Evolutionary conservation across 2,329 filamentous ascomycete genomes (phyloP).

Genomic region (Diaporthe eres): DNA sequence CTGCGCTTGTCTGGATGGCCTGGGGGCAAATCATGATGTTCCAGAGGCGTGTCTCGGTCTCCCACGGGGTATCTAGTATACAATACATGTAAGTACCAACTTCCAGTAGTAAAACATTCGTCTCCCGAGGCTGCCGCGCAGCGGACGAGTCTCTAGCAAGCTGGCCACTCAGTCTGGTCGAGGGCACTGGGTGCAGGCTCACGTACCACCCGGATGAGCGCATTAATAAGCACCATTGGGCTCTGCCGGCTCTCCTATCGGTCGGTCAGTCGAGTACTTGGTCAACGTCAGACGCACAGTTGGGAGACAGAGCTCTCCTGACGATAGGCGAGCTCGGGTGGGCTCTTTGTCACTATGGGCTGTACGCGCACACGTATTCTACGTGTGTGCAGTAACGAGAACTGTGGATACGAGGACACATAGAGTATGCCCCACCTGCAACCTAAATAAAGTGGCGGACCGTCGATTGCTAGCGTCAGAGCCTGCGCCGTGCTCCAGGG

Average conservation of each 20-base stretch:
- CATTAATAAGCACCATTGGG: background rate
- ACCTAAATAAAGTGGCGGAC: conserved; percentile 26
- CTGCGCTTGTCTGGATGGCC: background rate
- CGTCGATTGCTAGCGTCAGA: conserved; percentile 27
- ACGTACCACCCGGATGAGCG: background rate
- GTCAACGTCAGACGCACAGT: too few relatives aligned
- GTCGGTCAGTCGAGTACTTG: background rate
- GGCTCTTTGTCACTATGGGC: background rate
- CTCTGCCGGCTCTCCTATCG: background rate
- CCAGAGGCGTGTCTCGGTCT: background rate
- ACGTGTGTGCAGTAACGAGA: background rate
- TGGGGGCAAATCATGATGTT: background rate
- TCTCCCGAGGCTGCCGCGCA: conserved; percentile 3
- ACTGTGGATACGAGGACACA: background rate
- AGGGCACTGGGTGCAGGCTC: background rate
- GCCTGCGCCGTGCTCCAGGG: conserved; percentile 23
- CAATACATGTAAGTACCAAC: background rate
- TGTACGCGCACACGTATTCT: background rate
- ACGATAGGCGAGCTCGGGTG: background rate
- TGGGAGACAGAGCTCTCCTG: background rate
- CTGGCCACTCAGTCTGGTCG: background rate
- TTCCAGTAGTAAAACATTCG: background rate
- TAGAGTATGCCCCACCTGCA: conserved; percentile 8
- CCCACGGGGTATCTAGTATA: background rate
- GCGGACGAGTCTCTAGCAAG: background rate